Base-by-base conservation (phyloP, 148 eudicot genomes). In the Cornus suecica region DNA sequence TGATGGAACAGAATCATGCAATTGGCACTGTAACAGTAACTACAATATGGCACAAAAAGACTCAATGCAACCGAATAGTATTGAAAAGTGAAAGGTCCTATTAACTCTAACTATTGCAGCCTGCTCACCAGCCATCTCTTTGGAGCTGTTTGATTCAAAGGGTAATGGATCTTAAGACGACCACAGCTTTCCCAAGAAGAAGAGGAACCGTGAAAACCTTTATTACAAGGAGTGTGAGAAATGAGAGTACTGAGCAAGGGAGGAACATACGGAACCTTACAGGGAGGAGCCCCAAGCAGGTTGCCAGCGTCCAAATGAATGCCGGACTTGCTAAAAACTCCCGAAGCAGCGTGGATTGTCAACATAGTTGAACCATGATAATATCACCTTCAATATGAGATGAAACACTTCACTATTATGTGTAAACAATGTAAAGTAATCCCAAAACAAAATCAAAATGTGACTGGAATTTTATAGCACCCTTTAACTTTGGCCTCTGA, bases 331-430 rank as follows among this genome's bases (percentile, higher is more conserved):
- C 66, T 82, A 76, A 82, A 76, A 67, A 84, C 84, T 76, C 84
- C 90, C 48, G 69, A 69, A 61, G 74, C 75, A 61, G 74, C 75
- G 69, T 86, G 80, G 76, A 83, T 69, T 62, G 30, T 84, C 75
- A 88, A 52, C 98, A 94, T 91, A 78, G 81, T 83, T 88, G 87
- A 85, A 92, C 83, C 92, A 88, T 87, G 87, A 92, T 85, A 84
- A 14, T 34, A 7, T 31, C 67, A 75, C 81, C 79, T 80, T 77
- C 70, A 74, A 82, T 45, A 74, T 28, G 61, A 25, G 34, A 28
- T 16, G 52, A 45, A 71, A 51, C 32, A 77, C 13, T 29, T 34
- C 0, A 45, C 8, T 8, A 14, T 45, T 23, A 41, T 26, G 27
- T 9, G 5, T 28, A 71, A 54, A 71, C 22, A 32, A 56, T 14